A percentile compares a stretch with the other conserved stretches of the same genome.
Evolutionary conservation across 768 basidiomycete genomes (phyloP).

Genomic region (Tulasnella sp.): DNA sequence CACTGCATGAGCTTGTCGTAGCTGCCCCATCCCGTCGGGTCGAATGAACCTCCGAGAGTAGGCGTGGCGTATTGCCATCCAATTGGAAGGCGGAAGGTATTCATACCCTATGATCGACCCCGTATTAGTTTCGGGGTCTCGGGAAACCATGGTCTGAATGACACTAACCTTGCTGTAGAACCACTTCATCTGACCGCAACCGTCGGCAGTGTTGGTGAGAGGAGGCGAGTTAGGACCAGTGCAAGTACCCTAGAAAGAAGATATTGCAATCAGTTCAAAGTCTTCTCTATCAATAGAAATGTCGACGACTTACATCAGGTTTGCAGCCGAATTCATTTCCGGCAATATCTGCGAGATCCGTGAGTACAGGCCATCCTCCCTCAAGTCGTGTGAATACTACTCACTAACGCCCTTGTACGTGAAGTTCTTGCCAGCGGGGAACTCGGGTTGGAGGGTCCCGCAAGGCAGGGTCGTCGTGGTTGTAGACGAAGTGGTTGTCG

Average conservation of each 20-base stretch:
- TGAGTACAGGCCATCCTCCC: background rate
- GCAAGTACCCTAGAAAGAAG: background rate
- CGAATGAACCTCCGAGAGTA: background rate
- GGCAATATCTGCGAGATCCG: background rate
- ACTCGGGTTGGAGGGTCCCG: background rate
- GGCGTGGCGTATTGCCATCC: background rate
- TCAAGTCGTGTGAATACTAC: background rate
- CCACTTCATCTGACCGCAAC: background rate
- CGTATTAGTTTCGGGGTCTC: background rate
- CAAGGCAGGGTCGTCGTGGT: background rate
- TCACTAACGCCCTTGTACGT: background rate
- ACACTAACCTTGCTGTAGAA: background rate
- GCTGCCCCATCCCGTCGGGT: background rate
- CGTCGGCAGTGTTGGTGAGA: background rate
- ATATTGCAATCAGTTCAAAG: background rate
- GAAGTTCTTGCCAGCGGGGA: background rate
- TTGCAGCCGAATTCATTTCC: background rate
- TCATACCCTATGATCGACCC: background rate
- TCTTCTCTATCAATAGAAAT: too few relatives aligned
- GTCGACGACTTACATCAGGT: background rate
- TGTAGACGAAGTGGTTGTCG: background rate
- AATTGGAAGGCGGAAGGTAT: background rate
- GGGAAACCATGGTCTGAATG: too few relatives aligned
- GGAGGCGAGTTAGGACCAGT: background rate
- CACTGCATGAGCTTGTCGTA: background rate